Percentiles rank a stretch among this genome's conserved stretches.
Evolutionary conservation across 179 eudicot genomes (phyloP).

Genomic region (Nepenthes alata): DNA sequence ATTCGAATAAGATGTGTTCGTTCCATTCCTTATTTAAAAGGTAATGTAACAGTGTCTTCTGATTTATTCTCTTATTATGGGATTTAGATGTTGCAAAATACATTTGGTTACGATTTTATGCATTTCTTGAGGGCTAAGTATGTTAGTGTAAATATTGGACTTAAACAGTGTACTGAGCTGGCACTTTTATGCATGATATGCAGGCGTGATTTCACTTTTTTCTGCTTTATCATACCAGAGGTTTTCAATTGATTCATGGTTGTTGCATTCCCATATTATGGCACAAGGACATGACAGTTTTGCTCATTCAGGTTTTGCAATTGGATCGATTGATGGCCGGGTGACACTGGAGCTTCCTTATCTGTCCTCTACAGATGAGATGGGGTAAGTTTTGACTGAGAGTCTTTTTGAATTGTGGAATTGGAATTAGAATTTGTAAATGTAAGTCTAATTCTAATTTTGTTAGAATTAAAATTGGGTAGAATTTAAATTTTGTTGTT

Average conservation of each 20-base stretch:
- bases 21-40: slow-evolving; percentile 40
- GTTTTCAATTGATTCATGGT: too few relatives aligned
- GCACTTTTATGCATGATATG: not conserved
- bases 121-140: not conserved
- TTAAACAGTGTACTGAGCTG: not conserved
- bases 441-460: too few relatives aligned
- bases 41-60: slow-evolving; percentile 17
- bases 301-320: slow-evolving; percentile 45
- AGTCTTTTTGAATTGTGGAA: too few relatives aligned
- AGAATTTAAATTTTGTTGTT: too few relatives aligned
- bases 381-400: slow-evolving; percentile 29
- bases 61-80: slow-evolving; percentile 6
- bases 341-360: slow-evolving; percentile 47
- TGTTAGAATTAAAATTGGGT: too few relatives aligned
- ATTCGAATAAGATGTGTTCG: slow-evolving; percentile 53
- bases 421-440: too few relatives aligned
- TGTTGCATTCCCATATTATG: too few relatives aligned
- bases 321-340: slow-evolving; percentile 76
- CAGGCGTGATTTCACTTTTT: not conserved
- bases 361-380: slow-evolving; percentile 29
- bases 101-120: not conserved
- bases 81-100: not conserved
- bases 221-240: too few relatives aligned
- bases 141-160: not conserved
- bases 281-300: not conserved